These are phyloP conservation scores for Thinopyrum elongatum DNA, from an alignment of 176 grass and related monocot genomes.

Conservation along the genomic window DNA sequence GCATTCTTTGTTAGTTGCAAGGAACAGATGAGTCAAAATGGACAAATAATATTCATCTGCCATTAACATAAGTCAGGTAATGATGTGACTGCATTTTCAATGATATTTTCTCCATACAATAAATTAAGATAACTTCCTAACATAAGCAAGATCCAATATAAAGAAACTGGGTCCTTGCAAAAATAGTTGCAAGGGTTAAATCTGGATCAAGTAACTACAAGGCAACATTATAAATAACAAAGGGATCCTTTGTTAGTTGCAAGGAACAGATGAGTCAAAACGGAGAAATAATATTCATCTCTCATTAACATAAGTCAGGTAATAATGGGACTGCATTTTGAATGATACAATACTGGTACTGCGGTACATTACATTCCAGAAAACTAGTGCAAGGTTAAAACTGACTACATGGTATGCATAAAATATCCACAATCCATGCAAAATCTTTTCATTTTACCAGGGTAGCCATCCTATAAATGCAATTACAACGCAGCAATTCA, in stretches of 20 bases:
- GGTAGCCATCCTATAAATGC: background rate
- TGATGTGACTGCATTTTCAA: too few relatives aligned
- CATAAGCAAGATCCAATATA: background rate
- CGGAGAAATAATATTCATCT: constrained; percentile 24
- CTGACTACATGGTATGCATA: constrained; percentile 5
- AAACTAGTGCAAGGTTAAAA: background rate
- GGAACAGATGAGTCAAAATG: background rate
- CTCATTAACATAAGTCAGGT: background rate
- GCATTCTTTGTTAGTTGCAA: background rate
- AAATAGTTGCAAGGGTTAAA: background rate
- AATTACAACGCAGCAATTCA: background rate
- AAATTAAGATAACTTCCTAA: constrained; percentile 7
- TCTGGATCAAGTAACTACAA: constrained; percentile 3
- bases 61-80: background rate
- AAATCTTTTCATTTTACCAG: background rate
- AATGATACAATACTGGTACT: background rate
- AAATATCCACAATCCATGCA: background rate
- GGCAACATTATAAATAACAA: background rate
- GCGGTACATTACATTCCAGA: background rate
- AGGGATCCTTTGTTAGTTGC: background rate
- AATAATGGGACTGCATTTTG: too few relatives aligned
- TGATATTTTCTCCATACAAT: constrained; percentile 33
- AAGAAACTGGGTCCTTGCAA: background rate
- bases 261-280: background rate
- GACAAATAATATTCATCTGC: constrained; percentile 20